Evolutionary conservation across 2,329 filamentous ascomycete genomes (phyloP).

Genomic region (Pezicula rhizophila): DNA sequence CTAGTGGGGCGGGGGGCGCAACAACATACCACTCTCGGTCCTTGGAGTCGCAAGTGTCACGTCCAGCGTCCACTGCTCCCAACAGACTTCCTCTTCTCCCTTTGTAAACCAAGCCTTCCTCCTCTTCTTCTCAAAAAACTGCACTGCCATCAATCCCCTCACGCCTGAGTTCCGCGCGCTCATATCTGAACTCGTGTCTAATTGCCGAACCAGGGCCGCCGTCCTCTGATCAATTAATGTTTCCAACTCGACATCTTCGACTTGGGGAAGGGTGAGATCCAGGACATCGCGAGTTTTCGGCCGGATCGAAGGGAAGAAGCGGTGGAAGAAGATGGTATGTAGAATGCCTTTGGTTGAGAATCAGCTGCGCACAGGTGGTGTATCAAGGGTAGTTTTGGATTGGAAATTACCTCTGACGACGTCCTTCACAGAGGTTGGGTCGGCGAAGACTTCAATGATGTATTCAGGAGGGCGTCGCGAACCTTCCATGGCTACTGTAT

Average conservation of each 20-base stretch:
- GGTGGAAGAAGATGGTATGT: conserved; percentile 98
- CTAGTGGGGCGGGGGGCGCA: not conserved
- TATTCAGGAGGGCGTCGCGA: conserved; percentile 72
- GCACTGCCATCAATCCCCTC: conserved; percentile 73
- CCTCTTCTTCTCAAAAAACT: conserved; percentile 91
- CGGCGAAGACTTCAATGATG: conserved; percentile 88
- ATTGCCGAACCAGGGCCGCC: conserved; percentile 70
- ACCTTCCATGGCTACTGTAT: conserved; percentile 43
- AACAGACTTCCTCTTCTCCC: conserved; percentile 89
- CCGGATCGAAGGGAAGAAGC: conserved; percentile 83
- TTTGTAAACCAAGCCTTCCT: conserved; percentile 75
- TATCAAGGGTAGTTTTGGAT: not conserved
- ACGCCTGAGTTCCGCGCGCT: conserved; percentile 45
- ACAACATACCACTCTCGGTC: conserved; percentile 72
- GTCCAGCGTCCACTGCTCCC: conserved; percentile 93
- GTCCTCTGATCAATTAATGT: conserved; percentile 89
- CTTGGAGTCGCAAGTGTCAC: conserved; percentile 87
- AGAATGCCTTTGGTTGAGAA: conserved; percentile 61
- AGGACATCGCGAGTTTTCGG: conserved; percentile 84
- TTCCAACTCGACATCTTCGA: conserved; percentile 85
- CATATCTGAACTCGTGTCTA: conserved; percentile 52
- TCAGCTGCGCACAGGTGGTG: conserved; percentile 6
- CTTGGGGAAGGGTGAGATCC: conserved; percentile 81
- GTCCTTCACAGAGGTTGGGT: conserved; percentile 83
- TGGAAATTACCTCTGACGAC: conserved; percentile 74